These are phyloP conservation scores for Paulownia fortunei DNA, from an alignment of 257 asterid species.

Conservation along the genomic window DNA sequence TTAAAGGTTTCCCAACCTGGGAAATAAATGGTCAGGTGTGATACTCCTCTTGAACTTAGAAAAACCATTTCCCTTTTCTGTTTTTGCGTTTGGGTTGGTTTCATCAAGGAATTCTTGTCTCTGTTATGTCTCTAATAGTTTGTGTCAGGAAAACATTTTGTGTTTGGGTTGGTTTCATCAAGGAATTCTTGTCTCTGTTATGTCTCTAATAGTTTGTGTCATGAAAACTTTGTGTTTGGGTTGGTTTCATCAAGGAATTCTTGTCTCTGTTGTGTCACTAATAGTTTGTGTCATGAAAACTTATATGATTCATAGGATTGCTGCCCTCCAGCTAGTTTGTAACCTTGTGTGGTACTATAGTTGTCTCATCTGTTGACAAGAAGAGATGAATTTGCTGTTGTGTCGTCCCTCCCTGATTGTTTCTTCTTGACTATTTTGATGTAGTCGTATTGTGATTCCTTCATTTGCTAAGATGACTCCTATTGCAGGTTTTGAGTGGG, in stretches of 20 bases:
- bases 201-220: background rate
- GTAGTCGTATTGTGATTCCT: constrained; percentile 11
- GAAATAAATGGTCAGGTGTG: constrained; percentile 79
- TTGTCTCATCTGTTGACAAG: background rate
- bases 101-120: background rate
- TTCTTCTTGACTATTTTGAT: background rate
- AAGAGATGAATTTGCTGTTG: background rate
- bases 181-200: background rate
- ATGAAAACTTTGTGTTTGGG: background rate
- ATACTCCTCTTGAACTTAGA: constrained; percentile 15
- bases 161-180: background rate
- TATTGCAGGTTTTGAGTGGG: constrained; percentile 73
- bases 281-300: background rate
- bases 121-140: background rate
- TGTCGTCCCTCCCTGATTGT: background rate
- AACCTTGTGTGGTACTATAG: background rate
- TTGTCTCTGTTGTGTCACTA: background rate
- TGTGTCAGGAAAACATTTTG: background rate
- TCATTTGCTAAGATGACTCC: constrained; percentile 1
- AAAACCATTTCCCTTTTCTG: background rate
- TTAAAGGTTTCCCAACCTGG: constrained; percentile 86
- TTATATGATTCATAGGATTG: background rate
- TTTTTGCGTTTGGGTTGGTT: background rate
- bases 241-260: background rate
- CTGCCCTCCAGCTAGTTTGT: background rate